A percentile compares a stretch with the other conserved stretches of the same genome.
phyloP scores from a whole-genome alignment of 345 rosid species.

The Fremontodendron californicum region DNA sequence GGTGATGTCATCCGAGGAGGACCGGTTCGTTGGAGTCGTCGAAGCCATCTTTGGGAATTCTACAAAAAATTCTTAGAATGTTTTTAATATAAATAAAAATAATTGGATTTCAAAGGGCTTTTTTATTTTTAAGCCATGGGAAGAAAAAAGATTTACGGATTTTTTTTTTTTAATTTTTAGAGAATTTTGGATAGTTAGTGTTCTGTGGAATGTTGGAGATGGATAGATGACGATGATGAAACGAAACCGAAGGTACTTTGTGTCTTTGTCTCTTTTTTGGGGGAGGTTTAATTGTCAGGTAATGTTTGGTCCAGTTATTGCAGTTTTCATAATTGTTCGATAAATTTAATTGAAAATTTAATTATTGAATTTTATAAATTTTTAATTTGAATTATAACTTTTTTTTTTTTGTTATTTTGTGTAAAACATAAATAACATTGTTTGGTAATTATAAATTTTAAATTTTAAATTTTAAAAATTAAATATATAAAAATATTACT shows the following conservation, averaged over 20 bases:
- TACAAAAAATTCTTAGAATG: neutral
- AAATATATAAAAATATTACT: no score
- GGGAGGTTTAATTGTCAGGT: neutral
- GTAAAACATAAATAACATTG: no score
- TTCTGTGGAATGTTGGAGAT: neutral
- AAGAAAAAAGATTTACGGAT: neutral
- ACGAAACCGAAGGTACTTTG: neutral
- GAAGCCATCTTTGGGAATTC: conserved; percentile 6
- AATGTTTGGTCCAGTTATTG: neutral
- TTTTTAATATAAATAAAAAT: neutral
- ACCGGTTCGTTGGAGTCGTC: conserved; percentile 22
- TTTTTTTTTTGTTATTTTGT: no score
- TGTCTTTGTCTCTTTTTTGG: neutral
- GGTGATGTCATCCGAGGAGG: conserved; percentile 54
- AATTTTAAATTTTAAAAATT: no score
- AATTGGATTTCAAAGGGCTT: neutral
- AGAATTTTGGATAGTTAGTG: neutral
- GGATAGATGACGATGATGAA: neutral
- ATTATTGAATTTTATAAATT: no score
- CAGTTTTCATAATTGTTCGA: neutral
- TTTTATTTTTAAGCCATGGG: neutral
- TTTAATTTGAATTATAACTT: no score
- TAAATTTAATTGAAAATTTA: neutral
- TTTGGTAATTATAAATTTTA: no score
- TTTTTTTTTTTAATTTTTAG: neutral